These are phyloP conservation scores for Tripterygium wilfordii DNA, from an alignment of 177 flowering plant genomes.

Conservation along the genomic window DNA sequence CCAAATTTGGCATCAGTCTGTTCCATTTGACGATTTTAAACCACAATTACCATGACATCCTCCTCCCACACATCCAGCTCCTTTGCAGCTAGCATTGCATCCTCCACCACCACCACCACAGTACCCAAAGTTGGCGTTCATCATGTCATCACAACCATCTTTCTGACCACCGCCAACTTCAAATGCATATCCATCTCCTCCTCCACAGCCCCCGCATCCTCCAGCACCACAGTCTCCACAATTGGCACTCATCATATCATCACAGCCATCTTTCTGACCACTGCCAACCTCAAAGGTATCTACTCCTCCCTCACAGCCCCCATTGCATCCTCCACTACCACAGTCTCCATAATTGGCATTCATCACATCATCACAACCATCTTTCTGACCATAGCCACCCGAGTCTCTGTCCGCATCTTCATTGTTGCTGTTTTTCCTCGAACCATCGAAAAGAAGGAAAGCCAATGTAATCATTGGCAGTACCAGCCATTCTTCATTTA, in stretches of 20 bases:
- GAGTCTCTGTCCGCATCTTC: background rate
- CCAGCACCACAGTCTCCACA: too few species aligned
- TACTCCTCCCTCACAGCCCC: background rate
- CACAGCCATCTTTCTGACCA: background rate
- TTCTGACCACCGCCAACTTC: background rate
- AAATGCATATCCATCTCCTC: too few species aligned
- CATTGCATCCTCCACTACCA: background rate
- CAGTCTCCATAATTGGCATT: background rate
- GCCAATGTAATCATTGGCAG: slow-evolving; percentile 9
- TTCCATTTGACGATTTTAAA: too few species aligned
- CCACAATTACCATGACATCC: too few species aligned
- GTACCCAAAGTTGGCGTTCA: background rate
- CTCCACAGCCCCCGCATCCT: too few species aligned
- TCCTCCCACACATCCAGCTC: too few species aligned
- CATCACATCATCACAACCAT: background rate
- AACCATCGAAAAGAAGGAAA: slow-evolving; percentile 7
- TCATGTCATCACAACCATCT: background rate
- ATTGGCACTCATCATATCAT: too few species aligned
- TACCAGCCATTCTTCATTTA: slow-evolving; percentile 12
- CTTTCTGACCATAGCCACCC: background rate
- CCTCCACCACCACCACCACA: background rate
- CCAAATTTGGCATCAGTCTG: too few species aligned
- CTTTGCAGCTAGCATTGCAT: background rate
- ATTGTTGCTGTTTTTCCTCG: background rate
- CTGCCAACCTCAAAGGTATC: background rate